phyloP scores from a whole-genome alignment of 768 basidiomycete species.

The Lyophyllum atratum region DNA sequence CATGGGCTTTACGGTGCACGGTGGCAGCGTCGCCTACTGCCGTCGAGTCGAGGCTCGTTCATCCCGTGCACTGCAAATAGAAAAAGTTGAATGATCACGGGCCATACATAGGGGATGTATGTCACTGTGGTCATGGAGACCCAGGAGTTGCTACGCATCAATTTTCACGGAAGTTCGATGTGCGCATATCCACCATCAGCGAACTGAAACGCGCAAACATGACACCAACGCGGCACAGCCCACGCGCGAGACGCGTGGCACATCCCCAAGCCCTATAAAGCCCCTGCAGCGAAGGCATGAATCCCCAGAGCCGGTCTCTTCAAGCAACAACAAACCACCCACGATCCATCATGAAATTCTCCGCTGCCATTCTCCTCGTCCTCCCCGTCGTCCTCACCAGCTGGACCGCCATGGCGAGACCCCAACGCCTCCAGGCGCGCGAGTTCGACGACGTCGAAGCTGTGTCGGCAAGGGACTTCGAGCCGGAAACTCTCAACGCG shows the following conservation, averaged over 20 bases:
- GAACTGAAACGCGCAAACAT: background rate
- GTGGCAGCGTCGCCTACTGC: too few relatives aligned
- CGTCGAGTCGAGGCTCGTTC: too few relatives aligned
- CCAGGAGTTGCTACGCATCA: too few relatives aligned
- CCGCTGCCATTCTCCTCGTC: background rate
- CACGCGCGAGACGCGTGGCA: background rate
- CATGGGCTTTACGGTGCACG: too few relatives aligned
- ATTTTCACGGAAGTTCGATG: too few relatives aligned
- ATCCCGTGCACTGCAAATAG: too few relatives aligned
- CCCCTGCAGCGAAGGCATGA: background rate
- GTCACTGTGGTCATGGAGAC: too few relatives aligned
- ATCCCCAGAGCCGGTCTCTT: constrained; percentile 3
- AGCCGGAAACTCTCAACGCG: background rate
- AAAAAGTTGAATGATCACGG: too few relatives aligned
- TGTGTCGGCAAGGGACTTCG: background rate
- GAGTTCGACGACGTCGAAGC: background rate
- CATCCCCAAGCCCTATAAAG: background rate
- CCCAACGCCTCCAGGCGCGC: background rate
- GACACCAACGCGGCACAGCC: background rate
- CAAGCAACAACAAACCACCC: background rate
- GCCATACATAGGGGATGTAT: too few relatives aligned
- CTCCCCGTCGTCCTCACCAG: background rate
- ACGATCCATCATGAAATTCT: background rate
- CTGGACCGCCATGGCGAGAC: background rate
- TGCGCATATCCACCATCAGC: too few relatives aligned